These are phyloP conservation scores for Syzygium syzygioides DNA, from an alignment of 441 rosid species.

Conservation along the genomic window DNA sequence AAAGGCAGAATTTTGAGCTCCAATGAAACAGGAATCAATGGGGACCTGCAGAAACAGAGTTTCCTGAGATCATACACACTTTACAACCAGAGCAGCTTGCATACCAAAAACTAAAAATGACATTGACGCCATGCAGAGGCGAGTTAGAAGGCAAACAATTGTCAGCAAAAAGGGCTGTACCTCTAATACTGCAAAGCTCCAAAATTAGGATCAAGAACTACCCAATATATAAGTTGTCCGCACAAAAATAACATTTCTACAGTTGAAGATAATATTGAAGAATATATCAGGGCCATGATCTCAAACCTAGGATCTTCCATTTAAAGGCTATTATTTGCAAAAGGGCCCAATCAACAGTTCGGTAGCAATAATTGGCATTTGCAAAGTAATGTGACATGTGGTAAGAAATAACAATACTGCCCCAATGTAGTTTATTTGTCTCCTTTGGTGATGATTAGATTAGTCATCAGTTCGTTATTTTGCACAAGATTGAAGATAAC, in stretches of 20 bases:
- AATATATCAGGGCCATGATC: not conserved
- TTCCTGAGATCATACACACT: not conserved
- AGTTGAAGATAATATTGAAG: not conserved
- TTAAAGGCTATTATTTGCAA: not conserved
- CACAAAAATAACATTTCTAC: not conserved
- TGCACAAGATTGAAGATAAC: not conserved
- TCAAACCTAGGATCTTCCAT: not conserved
- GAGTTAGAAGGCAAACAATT: not conserved
- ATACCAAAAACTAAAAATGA: not conserved
- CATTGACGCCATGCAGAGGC: not conserved
- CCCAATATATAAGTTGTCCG: not conserved
- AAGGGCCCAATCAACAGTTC: not conserved
- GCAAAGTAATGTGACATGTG: not conserved
- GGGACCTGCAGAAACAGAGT: conserved; percentile 56
- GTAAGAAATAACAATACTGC: not conserved
- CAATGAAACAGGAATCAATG: conserved; percentile 85
- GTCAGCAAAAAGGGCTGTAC: not conserved
- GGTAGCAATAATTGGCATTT: not conserved
- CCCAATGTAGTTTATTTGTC: not conserved
- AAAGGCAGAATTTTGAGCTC: conserved; percentile 84
- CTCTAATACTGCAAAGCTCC: not conserved
- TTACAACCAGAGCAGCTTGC: not conserved
- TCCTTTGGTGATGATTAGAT: not conserved
- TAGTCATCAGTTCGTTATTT: not conserved
- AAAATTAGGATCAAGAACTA: not conserved